phyloP scores from a whole-genome alignment of 768 basidiomycete species.

The Suillus subaureus region DNA sequence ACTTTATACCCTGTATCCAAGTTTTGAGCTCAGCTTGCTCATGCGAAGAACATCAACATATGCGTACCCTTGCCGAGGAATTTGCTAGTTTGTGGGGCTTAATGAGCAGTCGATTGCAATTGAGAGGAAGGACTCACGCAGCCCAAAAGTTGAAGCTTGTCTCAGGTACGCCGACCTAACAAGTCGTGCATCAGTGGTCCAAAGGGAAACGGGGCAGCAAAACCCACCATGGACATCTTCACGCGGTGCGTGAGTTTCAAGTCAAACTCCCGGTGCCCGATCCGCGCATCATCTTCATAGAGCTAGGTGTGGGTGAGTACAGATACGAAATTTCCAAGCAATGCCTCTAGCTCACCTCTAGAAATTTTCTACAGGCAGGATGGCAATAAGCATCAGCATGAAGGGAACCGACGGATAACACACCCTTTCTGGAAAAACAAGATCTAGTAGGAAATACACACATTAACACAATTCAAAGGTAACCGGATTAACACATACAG shows the following conservation, averaged over 20 bases:
- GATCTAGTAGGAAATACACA: conserved; percentile 45
- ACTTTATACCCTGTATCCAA: conserved; percentile 77
- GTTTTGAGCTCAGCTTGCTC: not conserved
- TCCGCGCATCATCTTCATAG: conserved; percentile 95
- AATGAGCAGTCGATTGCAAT: conserved; percentile 10
- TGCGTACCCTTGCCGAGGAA: conserved; percentile 74
- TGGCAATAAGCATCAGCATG: conserved; percentile 3
- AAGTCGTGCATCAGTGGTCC: not conserved
- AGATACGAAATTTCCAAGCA: not conserved
- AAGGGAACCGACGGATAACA: conserved; percentile 13
- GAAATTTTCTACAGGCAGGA: conserved; percentile 63
- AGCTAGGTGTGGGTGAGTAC: conserved; percentile 39
- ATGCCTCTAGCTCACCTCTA: conserved; percentile 52
- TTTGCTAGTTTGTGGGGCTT: conserved; percentile 48
- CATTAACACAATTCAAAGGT: not conserved
- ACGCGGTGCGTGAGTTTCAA: conserved; percentile 89
- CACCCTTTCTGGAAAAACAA: conserved; percentile 99
- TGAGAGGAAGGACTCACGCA: conserved; percentile 52
- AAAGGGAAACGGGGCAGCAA: not conserved
- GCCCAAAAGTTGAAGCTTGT: conserved; percentile 92
- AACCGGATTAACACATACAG: conserved; percentile 44
- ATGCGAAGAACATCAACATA: not conserved
- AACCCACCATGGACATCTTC: conserved; percentile 95
- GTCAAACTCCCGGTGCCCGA: conserved; percentile 94
- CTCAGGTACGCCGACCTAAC: conserved; percentile 93